These are phyloP conservation scores for Grigorovia jiainica DNA, from an alignment of 805 yeast genomes.

Conservation along the genomic window DNA sequence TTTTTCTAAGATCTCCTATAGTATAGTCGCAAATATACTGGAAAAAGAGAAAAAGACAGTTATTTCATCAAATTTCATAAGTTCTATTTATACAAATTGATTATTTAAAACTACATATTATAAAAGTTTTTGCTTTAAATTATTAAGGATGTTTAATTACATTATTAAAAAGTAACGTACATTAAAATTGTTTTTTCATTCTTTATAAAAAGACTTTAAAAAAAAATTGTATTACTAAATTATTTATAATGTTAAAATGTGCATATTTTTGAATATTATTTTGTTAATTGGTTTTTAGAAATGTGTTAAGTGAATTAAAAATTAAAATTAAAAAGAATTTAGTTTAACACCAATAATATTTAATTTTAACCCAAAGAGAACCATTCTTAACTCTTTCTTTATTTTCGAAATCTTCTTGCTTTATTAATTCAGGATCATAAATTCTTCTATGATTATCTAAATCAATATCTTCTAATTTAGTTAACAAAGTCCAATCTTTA, in stretches of 20 bases:
- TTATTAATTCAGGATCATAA: constrained; percentile 32
- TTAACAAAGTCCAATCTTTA: constrained; percentile 28
- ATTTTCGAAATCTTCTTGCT: constrained; percentile 34
- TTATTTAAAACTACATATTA: background rate
- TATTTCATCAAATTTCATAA: background rate
- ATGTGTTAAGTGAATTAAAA: background rate
- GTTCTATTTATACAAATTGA: background rate
- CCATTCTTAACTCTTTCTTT: constrained; percentile 15
- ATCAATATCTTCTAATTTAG: constrained; percentile 32
- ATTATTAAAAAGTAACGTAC: too few species aligned
- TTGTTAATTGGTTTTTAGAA: background rate
- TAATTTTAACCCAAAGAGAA: constrained; percentile 26
- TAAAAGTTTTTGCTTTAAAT: too few species aligned
- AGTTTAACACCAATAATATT: constrained; percentile 33
- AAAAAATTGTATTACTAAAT: too few species aligned
- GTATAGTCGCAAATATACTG: too few species aligned
- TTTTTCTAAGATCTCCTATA: too few species aligned
- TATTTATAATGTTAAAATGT: background rate
- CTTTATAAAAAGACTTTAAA: too few species aligned
- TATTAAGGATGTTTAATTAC: background rate
- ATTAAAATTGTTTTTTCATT: too few species aligned
- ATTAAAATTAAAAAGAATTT: background rate
- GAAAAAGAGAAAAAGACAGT: background rate
- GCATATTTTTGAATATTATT: constrained; percentile 1
- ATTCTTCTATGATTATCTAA: constrained; percentile 35